phyloP scores from a whole-genome alignment of 768 basidiomycete species.

The Russula dissimulans region DNA sequence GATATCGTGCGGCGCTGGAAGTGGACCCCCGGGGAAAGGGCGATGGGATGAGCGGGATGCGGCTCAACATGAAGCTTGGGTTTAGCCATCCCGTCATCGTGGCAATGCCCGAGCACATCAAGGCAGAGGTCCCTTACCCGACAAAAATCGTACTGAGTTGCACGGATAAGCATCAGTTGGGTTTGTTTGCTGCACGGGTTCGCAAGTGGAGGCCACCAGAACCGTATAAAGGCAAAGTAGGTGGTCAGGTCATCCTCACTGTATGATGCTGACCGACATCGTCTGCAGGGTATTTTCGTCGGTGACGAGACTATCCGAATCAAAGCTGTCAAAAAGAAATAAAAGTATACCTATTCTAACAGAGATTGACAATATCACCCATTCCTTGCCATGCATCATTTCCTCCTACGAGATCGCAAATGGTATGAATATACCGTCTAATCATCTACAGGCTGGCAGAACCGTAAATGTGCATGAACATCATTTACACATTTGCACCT shows the following conservation, averaged over 20 bases:
- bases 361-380: background rate
- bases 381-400: too few species aligned
- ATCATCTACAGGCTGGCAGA: background rate
- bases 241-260: slow-evolving; percentile 24
- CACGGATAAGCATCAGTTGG: slow-evolving; percentile 81
- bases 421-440: background rate
- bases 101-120: slow-evolving; percentile 74
- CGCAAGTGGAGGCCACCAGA: slow-evolving; percentile 83
- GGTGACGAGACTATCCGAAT: slow-evolving; percentile 89
- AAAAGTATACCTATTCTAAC: slow-evolving; percentile 28
- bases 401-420: too few species aligned
- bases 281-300: slow-evolving; percentile 76
- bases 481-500: background rate
- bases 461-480: too few species aligned
- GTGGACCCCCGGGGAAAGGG: slow-evolving; percentile 52
- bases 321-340: slow-evolving; percentile 94
- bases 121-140: slow-evolving; percentile 67
- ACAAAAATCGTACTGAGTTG: slow-evolving; percentile 79
- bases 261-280: slow-evolving; percentile 5
- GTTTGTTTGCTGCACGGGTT: slow-evolving; percentile 82
- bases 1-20: slow-evolving; percentile 85
- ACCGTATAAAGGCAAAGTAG: slow-evolving; percentile 95
- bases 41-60: slow-evolving; percentile 50
- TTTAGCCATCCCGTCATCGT: slow-evolving; percentile 83
- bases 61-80: slow-evolving; percentile 87